Base-by-base conservation (phyloP, 2,329 filamentous ascomycete genomes). In the Hymenoscyphus fraxineus region DNA sequence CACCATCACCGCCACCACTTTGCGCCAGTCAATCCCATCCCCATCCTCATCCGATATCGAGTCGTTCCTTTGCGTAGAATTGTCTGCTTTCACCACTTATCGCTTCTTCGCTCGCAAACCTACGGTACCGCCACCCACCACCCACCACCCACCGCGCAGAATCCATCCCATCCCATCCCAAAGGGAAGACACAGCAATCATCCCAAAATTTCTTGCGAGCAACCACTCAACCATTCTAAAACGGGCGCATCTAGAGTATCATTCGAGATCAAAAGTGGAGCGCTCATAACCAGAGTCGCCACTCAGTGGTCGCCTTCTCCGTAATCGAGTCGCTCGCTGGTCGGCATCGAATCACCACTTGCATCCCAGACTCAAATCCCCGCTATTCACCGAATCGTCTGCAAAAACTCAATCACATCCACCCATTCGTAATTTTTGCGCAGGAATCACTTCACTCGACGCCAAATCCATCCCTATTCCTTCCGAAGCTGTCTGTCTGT, bases 261-360 rank as follows among this genome's bases (percentile, higher is more conserved):
- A 22, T 6, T 22, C 44, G 44, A 47, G n/a, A 19, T 47, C 44
- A 47, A 19, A 47, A 19, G 44, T n/a, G 44, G 19, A 47, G 44
- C n/a, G n/a, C 12, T 47, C 44, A 19, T 9, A n/a, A 19, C 44
- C 44, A 51, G 44, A 51, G 22, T 27, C 44, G 19, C 44, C 44
- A 51, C 6, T 19, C 44, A 19, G 22, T 51, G 19, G 44, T 51
- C 19, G 19, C 54, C 54, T 16, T 57, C 12, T 35, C 27, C 31
- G 27, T n/a, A 60, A 60, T 60, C 60, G 27, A 62, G 44, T 57
- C 32, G 58, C 60, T 69, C 66, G 67, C 67, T 69, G 67, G 66
- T 58, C 67, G 67, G 63, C 64, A 62, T 64, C 60, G 51, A 62
- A 47, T 63, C 41, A 54, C 60, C 59, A 59, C 60, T 51, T 32